Evolutionary conservation across 176 grass and related monocot genomes (phyloP).

Genomic region (Juncus effusus): DNA sequence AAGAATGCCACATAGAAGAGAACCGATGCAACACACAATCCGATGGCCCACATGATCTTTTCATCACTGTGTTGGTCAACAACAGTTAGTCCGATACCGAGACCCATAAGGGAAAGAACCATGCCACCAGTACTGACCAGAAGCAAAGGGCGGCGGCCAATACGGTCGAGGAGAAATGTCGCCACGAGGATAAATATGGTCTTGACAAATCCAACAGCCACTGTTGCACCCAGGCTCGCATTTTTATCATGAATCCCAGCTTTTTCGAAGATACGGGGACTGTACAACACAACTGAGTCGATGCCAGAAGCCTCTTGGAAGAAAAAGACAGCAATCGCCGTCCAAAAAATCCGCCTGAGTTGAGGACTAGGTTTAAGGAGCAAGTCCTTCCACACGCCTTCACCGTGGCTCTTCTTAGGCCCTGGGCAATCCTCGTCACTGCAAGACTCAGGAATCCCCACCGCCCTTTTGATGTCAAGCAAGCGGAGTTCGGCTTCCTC

Average conservation of each 20-base stretch:
- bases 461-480: conserved; percentile 51
- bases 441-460: neutral
- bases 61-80: conserved; percentile 8
- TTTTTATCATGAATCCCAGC: conserved; percentile 26
- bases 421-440: neutral
- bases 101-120: conserved; percentile 15
- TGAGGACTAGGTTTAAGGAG: conserved; percentile 1
- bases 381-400: conserved; percentile 44
- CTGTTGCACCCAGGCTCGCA: conserved; percentile 1
- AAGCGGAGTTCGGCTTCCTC: conserved; percentile 43
- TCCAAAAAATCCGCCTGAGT: conserved; percentile 20
- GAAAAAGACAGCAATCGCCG: conserved; percentile 20
- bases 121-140: conserved; percentile 19
- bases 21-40: conserved; percentile 16
- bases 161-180: conserved; percentile 3
- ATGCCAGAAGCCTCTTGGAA: conserved; percentile 30
- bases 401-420: conserved; percentile 7
- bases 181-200: conserved; percentile 26
- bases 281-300: conserved; percentile 30
- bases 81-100: conserved; percentile 21
- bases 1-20: conserved; percentile 26
- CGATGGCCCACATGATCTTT: conserved; percentile 20
- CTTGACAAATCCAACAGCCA: conserved; percentile 22
- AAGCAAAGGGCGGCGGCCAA: conserved; percentile 23
- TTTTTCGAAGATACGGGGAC: conserved; percentile 28